These are phyloP conservation scores for Claviceps capensis DNA, from an alignment of 2,329 filamentous ascomycete species.

Conservation along the genomic window DNA sequence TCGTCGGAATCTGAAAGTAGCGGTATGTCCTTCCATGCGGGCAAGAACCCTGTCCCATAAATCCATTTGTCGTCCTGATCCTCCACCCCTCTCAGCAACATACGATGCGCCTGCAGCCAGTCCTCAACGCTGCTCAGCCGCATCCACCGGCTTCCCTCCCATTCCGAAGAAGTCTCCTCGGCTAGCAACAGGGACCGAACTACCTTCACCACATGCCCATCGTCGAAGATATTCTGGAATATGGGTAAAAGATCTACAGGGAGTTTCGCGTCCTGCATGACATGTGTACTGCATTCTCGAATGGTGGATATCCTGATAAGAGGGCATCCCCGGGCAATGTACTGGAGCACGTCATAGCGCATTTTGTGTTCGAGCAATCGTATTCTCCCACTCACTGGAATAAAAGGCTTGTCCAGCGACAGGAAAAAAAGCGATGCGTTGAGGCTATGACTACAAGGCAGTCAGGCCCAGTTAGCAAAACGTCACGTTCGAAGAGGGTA, in stretches of 20 bases:
- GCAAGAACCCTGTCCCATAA: conserved; percentile 45
- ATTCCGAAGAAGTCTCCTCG: conserved; percentile 34
- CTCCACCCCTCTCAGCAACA: conserved; percentile 51
- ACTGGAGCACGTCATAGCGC: conserved; percentile 59
- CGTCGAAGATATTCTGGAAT: conserved; percentile 44
- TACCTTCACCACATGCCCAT: conserved; percentile 72
- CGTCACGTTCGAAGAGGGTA: no score
- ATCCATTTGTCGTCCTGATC: conserved; percentile 42
- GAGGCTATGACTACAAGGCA: conserved; percentile 52
- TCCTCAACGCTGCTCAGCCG: conserved; percentile 38
- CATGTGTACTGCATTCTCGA: conserved; percentile 40
- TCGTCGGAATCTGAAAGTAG: not conserved
- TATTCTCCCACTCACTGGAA: conserved; percentile 45
- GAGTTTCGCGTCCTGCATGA: conserved; percentile 25
- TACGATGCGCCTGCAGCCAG: conserved; percentile 47
- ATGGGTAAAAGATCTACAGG: conserved; percentile 33
- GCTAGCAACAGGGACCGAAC: conserved; percentile 56
- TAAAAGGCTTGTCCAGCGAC: conserved; percentile 48
- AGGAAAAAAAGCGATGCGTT: conserved; percentile 64
- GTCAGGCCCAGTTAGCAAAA: not conserved
- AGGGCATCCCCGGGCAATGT: conserved; percentile 54
- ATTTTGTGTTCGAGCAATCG: conserved; percentile 74
- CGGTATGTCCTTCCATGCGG: conserved; percentile 46
- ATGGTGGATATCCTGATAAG: conserved; percentile 34
- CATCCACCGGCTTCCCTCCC: conserved; percentile 32